Base-by-base conservation (phyloP, 352 stramenopile species). In the Phytophthora citricola region DNA sequence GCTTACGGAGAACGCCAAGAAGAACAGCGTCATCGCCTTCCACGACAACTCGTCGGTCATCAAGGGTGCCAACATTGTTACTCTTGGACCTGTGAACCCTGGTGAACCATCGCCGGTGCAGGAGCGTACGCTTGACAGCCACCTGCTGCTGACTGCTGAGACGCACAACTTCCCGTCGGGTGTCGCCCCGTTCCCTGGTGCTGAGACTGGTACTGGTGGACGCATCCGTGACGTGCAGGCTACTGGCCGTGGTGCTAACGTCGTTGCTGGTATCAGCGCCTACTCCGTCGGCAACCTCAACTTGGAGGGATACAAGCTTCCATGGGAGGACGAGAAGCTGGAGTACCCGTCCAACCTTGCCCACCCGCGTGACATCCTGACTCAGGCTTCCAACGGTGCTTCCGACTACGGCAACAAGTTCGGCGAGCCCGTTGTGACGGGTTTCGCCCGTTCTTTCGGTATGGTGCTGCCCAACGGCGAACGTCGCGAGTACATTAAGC, bases 381-480 rank as follows among this genome's bases (percentile, higher is more conserved):
- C 99, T 22, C 94, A 99, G 65, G 98, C 98, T 14, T 98, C 91
- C 63, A 98, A 99, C 75, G 98, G 98, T 50, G 98, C 98, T 10
- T 99, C 95, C 8, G 98, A 99, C 82, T 99, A 99, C 75, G 98
- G 98, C 32, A 99, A 99, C 88, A 99, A 99, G 83, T 99, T 99
- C 64, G 98, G 98, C 34, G 98, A 99, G 76, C 98, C 98, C n/a
- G 97, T 99, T 6, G 93, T 99, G 39, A 86, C 96, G 55, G 98
- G 98, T 22, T 99, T 99, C 67, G 98, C 97, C 29, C 90, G 98
- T 31, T 98, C 92, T 12, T 99, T 99, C 69, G 98, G 98, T 14
- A 95, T 99, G 86, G 81, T 97, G 20, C 76, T 99, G 47, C 91
- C 95, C 0, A 97, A 89, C 56, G 97, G 97, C 38, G 93, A 99